These are phyloP conservation scores for Carex scoparia DNA, from an alignment of 176 grass and related monocot species.

Conservation along the genomic window DNA sequence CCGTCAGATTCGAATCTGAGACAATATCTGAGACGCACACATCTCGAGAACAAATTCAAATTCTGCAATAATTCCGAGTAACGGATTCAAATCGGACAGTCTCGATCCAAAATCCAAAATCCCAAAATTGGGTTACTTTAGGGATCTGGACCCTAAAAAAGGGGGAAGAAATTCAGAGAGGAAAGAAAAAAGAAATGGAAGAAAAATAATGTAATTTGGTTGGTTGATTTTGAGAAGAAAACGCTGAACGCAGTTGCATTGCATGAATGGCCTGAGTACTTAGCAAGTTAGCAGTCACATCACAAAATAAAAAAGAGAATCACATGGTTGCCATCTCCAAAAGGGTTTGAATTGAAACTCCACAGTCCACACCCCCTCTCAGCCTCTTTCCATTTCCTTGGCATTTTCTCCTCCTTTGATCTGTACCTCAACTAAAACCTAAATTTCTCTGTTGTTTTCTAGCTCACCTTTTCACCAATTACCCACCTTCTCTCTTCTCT, in stretches of 20 bases:
- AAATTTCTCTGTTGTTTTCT: slow-evolving; percentile 21
- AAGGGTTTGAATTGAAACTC: background rate
- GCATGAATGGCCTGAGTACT: background rate
- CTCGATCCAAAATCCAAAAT: no score
- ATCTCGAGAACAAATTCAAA: no score
- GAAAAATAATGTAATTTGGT: background rate
- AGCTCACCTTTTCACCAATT: background rate
- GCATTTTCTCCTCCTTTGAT: slow-evolving; percentile 10
- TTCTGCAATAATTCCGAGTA: no score
- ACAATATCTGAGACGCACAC: no score
- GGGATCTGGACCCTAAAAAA: background rate
- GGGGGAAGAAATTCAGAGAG: background rate
- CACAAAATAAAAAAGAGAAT: background rate
- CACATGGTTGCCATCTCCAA: slow-evolving; percentile 18
- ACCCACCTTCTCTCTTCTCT: background rate
- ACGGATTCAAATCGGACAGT: no score
- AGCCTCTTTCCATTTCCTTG: background rate
- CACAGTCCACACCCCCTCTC: background rate
- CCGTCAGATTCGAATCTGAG: no score
- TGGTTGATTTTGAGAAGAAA: background rate
- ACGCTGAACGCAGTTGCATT: background rate
- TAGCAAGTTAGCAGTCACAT: background rate
- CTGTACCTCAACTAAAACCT: slow-evolving; percentile 21
- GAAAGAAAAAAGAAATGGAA: background rate
- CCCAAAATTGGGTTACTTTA: no score